phyloP scores from a whole-genome alignment of 1,284 basidiomycete species.

The Moesziomyces antarcticus region DNA sequence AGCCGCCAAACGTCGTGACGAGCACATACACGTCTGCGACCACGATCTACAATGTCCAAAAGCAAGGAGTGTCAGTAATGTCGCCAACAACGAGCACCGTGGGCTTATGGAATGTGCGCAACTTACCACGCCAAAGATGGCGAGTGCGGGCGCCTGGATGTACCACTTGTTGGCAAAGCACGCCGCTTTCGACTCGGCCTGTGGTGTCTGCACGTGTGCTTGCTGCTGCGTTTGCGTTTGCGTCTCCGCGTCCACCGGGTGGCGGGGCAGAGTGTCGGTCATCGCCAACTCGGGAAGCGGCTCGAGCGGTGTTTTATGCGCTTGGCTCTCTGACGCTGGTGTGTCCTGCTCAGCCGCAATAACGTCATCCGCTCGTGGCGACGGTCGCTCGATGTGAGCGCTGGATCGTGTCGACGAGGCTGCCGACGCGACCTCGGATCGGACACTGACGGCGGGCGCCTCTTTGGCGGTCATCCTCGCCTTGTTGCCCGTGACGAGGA shows the following conservation, averaged over 20 bases:
- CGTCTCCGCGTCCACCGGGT: background rate
- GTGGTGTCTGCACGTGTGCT: background rate
- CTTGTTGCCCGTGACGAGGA: conserved; percentile 57
- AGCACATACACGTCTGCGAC: conserved; percentile 48
- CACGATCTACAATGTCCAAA: conserved; percentile 19
- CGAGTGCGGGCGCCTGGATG: conserved; percentile 27
- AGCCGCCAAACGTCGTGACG: conserved; percentile 36
- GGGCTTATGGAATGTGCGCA: background rate
- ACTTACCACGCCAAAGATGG: conserved; percentile 34
- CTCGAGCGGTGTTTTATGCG: background rate
- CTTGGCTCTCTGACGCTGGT: too few relatives aligned
- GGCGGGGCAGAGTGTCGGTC: too few relatives aligned
- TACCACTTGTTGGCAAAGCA: conserved; percentile 45
- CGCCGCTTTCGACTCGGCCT: conserved; percentile 5
- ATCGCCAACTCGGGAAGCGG: too few relatives aligned
- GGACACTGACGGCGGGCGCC: background rate
- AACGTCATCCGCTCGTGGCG: too few relatives aligned
- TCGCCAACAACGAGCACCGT: too few relatives aligned
- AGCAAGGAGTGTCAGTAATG: background rate
- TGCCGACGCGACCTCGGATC: background rate
- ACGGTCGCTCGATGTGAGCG: background rate
- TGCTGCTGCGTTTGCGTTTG: background rate
- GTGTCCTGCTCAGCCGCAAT: too few relatives aligned
- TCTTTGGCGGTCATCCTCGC: conserved; percentile 45
- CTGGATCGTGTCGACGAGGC: conserved; percentile 16